A percentile compares a stretch with the other conserved stretches of the same genome.
These are phyloP conservation scores for Penicillium sp. DNA, from an alignment of 2,329 filamentous ascomycete genomes.

Conservation along the genomic window DNA sequence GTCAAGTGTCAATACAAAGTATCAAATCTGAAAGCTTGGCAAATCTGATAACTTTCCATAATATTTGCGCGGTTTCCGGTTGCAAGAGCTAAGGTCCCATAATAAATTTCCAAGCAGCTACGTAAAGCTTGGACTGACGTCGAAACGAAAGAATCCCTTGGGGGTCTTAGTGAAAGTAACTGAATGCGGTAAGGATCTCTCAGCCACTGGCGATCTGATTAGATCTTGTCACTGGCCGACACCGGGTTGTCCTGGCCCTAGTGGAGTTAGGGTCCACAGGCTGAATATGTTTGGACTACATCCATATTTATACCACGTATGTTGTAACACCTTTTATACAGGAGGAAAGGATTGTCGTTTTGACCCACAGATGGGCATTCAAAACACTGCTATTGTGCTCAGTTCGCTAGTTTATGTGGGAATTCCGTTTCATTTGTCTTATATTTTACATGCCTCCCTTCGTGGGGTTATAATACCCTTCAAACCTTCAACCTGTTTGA, in stretches of 20 bases:
- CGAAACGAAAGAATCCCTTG: not conserved
- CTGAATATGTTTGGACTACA: slow-evolving; percentile 2
- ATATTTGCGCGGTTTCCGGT: not conserved
- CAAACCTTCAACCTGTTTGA: not conserved
- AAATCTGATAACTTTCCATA: slow-evolving; percentile 6
- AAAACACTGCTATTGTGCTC: not conserved
- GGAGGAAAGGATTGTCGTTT: slow-evolving; percentile 1
- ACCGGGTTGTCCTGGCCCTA: not conserved
- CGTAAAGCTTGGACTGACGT: slow-evolving; percentile 2
- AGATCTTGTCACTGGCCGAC: slow-evolving; percentile 2
- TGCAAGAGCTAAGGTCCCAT: slow-evolving; percentile 1
- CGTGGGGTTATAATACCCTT: not conserved
- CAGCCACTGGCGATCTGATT: slow-evolving; percentile 8
- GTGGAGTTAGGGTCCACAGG: slow-evolving; percentile 3
- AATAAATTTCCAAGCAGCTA: slow-evolving; percentile 4
- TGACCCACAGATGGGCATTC: not conserved
- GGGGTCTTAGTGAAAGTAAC: not conserved
- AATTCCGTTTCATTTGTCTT: not conserved
- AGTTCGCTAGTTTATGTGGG: slow-evolving; percentile 1
- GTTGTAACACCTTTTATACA: not conserved
- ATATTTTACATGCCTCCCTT: not conserved
- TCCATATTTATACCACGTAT: not conserved
- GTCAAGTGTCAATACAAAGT: not conserved
- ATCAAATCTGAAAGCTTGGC: not conserved
- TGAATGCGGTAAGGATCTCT: not conserved